phyloP scores from a whole-genome alignment of 306 rosid genomes.

The Quercus gilva region DNA sequence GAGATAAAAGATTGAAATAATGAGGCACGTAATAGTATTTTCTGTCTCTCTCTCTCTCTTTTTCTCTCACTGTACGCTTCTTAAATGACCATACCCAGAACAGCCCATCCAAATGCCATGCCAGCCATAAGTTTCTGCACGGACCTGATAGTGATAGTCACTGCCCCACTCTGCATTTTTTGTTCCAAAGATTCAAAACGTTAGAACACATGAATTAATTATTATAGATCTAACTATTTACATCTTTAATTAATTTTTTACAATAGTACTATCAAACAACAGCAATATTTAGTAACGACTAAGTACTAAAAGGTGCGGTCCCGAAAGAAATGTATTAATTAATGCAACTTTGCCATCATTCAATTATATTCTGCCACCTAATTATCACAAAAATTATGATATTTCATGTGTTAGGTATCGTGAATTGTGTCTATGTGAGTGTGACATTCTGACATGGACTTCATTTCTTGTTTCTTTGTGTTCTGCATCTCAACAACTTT shows the following conservation, averaged over 20 bases:
- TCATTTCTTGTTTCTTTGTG: neutral
- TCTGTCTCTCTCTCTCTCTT: constrained; percentile 7
- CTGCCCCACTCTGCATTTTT: constrained; percentile 77
- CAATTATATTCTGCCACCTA: too few species aligned
- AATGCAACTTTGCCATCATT: too few species aligned
- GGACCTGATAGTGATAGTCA: constrained; percentile 24
- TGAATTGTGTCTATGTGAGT: neutral
- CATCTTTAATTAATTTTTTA: neutral
- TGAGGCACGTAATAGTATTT: neutral
- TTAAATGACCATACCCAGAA: constrained; percentile 50
- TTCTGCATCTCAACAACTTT: too few species aligned
- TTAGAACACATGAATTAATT: constrained; percentile 8
- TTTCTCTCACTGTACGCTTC: constrained; percentile 14
- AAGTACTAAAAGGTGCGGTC: too few species aligned
- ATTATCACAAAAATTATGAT: too few species aligned
- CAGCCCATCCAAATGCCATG: constrained; percentile 64
- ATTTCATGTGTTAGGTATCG: neutral
- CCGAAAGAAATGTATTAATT: too few species aligned
- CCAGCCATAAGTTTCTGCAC: constrained; percentile 55
- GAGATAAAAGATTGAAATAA: neutral
- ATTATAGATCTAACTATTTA: neutral
- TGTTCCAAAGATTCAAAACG: neutral
- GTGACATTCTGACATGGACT: constrained; percentile 15
- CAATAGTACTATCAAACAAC: too few species aligned
- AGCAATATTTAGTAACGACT: too few species aligned